These are phyloP conservation scores for Ulota crispa DNA, from an alignment of 225 moss, liverwort and hornwort genomes.

Conservation along the genomic window DNA sequence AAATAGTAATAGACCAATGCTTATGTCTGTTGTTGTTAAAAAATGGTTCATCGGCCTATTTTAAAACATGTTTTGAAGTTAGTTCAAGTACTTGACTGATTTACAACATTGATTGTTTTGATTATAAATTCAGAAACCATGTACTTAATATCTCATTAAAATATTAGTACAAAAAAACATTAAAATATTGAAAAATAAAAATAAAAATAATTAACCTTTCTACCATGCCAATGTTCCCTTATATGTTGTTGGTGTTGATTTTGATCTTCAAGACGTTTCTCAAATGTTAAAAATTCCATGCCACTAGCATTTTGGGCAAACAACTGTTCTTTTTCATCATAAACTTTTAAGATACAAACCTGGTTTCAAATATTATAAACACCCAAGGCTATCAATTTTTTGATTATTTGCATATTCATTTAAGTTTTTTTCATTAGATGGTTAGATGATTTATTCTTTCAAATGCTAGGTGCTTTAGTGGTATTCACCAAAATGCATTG, in stretches of 20 bases:
- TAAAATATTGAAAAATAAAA: background rate
- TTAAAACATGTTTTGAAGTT: background rate
- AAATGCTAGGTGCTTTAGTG: rapidly evolving
- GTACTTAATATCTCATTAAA: too few relatives aligned
- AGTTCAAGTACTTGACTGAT: background rate
- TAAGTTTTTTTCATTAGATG: background rate
- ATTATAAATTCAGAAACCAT: background rate
- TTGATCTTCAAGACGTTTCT: constrained; percentile 25
- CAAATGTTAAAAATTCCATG: constrained; percentile 28
- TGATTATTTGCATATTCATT: too few relatives aligned
- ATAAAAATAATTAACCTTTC: background rate
- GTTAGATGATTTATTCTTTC: too few relatives aligned
- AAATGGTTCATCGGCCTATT: background rate
- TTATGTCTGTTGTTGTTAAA: constrained; percentile 33
- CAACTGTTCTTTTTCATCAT: background rate
- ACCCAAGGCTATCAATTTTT: too few relatives aligned
- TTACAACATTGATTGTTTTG: rapidly evolving
- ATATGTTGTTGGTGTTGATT: background rate
- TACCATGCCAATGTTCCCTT: constrained; percentile 27
- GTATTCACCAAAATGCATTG: background rate
- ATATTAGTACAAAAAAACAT: too few relatives aligned
- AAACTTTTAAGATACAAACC: constrained; percentile 29
- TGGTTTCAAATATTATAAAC: background rate
- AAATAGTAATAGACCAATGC: constrained; percentile 31
- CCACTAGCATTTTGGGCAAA: constrained; percentile 28